phyloP scores from a whole-genome alignment of 1,139 yeast species.

The Blastobotrys proliferans region DNA sequence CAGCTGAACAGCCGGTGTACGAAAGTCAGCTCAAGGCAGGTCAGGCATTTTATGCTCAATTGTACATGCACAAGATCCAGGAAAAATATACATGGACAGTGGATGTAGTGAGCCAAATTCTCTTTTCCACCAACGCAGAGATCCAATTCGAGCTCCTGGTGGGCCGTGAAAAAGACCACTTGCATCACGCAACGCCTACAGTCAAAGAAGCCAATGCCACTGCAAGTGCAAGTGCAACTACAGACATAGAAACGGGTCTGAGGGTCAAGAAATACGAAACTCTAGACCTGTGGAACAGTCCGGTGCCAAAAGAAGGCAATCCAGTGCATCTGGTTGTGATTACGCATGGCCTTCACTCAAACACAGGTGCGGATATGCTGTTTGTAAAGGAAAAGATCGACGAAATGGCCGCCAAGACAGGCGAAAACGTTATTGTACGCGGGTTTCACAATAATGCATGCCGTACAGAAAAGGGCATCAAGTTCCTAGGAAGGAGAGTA shows the following conservation, averaged over 20 bases:
- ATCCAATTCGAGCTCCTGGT: constrained; percentile 67
- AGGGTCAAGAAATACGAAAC: constrained; percentile 57
- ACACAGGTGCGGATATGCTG: constrained; percentile 82
- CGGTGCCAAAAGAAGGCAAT: constrained; percentile 42
- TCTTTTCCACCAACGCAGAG: constrained; percentile 67
- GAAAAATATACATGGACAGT: constrained; percentile 68
- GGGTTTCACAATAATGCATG: constrained; percentile 85
- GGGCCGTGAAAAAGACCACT: constrained; percentile 46
- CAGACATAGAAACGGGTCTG: too few species aligned
- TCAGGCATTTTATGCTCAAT: constrained; percentile 51
- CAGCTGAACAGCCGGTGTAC: constrained; percentile 70
- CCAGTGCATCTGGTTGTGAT: constrained; percentile 72
- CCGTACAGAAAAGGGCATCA: constrained; percentile 85
- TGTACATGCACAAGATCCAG: constrained; percentile 44
- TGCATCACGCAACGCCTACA: constrained; percentile 26
- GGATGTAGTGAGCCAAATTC: constrained; percentile 79
- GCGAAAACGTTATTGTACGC: constrained; percentile 66
- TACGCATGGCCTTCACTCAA: constrained; percentile 92
- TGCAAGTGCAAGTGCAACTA: too few species aligned
- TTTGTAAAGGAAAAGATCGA: constrained; percentile 82
- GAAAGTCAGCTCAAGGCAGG: constrained; percentile 76
- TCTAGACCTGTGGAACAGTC: constrained; percentile 67
- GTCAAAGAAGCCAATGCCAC: constrained; percentile 13
- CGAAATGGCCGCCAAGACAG: constrained; percentile 40
- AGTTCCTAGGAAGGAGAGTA: constrained; percentile 75